Base-by-base conservation (phyloP, 768 basidiomycete genomes). In the Trichaptum fuscoviolaceum region DNA sequence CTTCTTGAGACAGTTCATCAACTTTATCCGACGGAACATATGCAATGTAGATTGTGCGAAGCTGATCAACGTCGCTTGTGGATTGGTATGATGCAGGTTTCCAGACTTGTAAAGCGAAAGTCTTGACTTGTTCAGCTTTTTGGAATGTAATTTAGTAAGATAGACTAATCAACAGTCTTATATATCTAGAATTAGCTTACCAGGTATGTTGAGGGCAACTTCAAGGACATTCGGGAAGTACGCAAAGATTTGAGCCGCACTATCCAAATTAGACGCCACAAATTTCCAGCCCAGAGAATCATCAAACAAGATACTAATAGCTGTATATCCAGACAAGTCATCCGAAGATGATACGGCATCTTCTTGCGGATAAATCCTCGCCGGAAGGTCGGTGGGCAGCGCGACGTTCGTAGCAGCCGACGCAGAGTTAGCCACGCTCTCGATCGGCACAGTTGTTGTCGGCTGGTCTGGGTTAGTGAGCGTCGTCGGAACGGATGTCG, bases 231-330 rank as follows among this genome's bases (percentile, higher is more conserved):
- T 27, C 0, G 93, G 92, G 65, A 89, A 77, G 71, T 82, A 89
- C 15, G 84, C 85, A 72, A 98, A 92, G 58, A 99, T 81, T 78
- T 98, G 93, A 62, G 83, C 88, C 1, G 85, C 81, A 0, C 91
- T 83, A 65, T 88, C 79, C 8, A 76, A 67, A 67, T 80, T 86
- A 17, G 69, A 69, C 57, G 87, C 85, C 4, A 95, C 90, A 69
- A 87, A 92, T 0, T 70, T 23, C 94, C 94, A 96, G 66, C 82
- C 83, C 67, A 95, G 78, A 1, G 67, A 71, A 4, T 71, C 60
- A 64, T 86, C 82, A 75, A 93, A 90, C 68, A 92, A 71, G 57
- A 96, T 71, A 63, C 83, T 89, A 74, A 94, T 84, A 67, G 87
- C 67, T 12, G 81, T 79, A 66, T 78, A 83, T 0, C 75, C 81